Evolutionary conservation across 495 filamentous ascomycete species (phyloP), one percentile per base, ranked within the genome.

Genomic region (Hypoxylon rickii): DNA sequence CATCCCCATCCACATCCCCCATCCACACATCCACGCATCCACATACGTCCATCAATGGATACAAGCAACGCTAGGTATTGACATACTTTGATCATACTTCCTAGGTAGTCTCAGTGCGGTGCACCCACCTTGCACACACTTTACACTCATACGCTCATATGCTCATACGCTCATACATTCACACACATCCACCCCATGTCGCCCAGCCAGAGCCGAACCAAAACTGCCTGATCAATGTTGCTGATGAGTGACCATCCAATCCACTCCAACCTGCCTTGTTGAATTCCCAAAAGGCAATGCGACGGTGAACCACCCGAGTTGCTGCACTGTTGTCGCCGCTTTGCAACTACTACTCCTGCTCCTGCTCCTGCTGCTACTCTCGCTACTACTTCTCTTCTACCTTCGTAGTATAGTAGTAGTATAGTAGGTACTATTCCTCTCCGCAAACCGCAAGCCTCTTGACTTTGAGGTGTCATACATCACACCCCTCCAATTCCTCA

Each of bases 261-360:
- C 58, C 58, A 62, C 58, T 18, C 37, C 45, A 32, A 47, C 41
- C 55, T 37, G 48, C 49, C 43, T 44, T 45, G 50, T 55, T 38
- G 39, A 55, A 61, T 52, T 53, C 24, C 11, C 42, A 56, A 47
- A 63, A 36, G 39, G 44, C 44, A 50, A 63, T 63, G 59, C 59
- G 59, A 63, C 59, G 49, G 42, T 53, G 59, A 63, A 54, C 59
- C 53, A 13, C 59, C 59, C 59, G 59, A 63, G 53, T 63, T 62
- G 43, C 53, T 62, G n/a, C n/a, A 57, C 50, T 63, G 53, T 51
- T 57, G 48, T 63, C 36, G 38, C 33, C 38, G 41, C 38, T 29
- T 43, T 12, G 26, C 26, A 22, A 15, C 20, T 29, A 49, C 33
- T 49, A 37, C 32, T 39, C 13, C 11, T 29, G n/a, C 32, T 49